Base-by-base conservation (phyloP, 208 protist genomes). In the Kentomonas sorsogonicus region DNA sequence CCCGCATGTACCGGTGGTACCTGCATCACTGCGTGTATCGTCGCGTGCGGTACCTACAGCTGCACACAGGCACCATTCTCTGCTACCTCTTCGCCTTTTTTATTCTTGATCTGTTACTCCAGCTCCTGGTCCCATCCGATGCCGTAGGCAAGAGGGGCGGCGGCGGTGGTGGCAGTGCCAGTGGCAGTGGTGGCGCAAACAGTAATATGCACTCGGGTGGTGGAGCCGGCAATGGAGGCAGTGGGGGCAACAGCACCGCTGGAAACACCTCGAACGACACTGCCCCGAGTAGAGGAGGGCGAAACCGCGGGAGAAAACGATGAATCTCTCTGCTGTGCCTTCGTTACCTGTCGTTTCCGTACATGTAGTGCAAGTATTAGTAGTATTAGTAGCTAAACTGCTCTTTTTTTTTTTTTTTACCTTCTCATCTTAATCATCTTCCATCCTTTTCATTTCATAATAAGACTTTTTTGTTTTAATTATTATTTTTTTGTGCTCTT, bases 1-100 rank as follows among this genome's bases (percentile, higher is more conserved):
- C 80, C 1, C 50, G 41, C 9, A 10, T 74, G 0, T 38, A 47
- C 2, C 63, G 72, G 7, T 20, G 52, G 6, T 69, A 70, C 29
- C n/a, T 66, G 23, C 10, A 38, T 15, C 53, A 40, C 51, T 39
- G 39, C 26, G n/a, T n/a, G n/a, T n/a, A n/a, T n/a, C n/a, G n/a
- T n/a, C n/a, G n/a, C n/a, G n/a, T n/a, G n/a, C n/a, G n/a, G n/a
- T n/a, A n/a, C n/a, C n/a, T n/a, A n/a, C n/a, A n/a, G n/a, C n/a
- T n/a, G n/a, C n/a, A n/a, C n/a, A n/a, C n/a, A n/a, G n/a, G n/a
- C n/a, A n/a, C n/a, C n/a, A n/a, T n/a, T n/a, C n/a, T n/a, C n/a
- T n/a, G n/a, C n/a, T n/a, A n/a, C n/a, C n/a, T n/a, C n/a, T n/a
- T n/a, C n/a, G n/a, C n/a, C n/a, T n/a, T n/a, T n/a, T n/a, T n/a